Base-by-base conservation (phyloP, 192 early-diverging fungal genomes). In the Ambispora gerdemannii region DNA sequence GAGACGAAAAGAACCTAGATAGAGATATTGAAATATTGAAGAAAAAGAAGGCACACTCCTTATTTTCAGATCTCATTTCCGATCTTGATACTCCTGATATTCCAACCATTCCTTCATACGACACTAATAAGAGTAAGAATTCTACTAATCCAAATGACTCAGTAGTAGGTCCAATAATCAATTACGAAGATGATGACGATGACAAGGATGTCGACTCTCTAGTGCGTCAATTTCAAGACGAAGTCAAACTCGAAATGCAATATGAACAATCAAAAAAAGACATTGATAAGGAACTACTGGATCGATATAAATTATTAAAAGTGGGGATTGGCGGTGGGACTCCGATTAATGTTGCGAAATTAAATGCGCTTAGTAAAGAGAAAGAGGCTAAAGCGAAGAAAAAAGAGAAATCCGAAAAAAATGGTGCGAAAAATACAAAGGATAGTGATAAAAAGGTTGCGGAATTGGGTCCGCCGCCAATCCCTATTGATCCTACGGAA, bases 401-500 rank as follows among this genome's bases (percentile, higher is more conserved):
- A 47, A 24, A 47, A 6, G 47, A 20, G 20, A 22, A 27, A 43
- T 47, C 35, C 30, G 35, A 36, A 35, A 49, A 33, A 27, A 20
- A n/a, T 20, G 15, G 7, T 20, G 17, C 13, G 15, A 64, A 64
- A 13, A 27, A 47, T 7, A 11, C 24, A 17, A 17, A 8, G 24
- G 22, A 65, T 27, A 22, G 24, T 19, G 24, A 13, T 24, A 49
- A 34, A 25, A 63, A 20, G 2, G 15, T 35, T 62, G 27, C 3
- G 22, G 15, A 22, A 27, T 60, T 65, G 24, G 63, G 63, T 1
- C 63, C 63, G 24, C 63, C 63, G 13, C 63, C 63, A 24, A 50
- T 22, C 19, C 63, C 63, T 11, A 47, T 50, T 49, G 63, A 65
- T 50, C 24, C 47, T 3, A 34, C 63, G 19, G 63, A 65, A 28